Evolutionary conservation across 1,284 basidiomycete genomes (phyloP), one percentile per base, ranked within the genome.

Genomic region (Sphagnurus paluster): DNA sequence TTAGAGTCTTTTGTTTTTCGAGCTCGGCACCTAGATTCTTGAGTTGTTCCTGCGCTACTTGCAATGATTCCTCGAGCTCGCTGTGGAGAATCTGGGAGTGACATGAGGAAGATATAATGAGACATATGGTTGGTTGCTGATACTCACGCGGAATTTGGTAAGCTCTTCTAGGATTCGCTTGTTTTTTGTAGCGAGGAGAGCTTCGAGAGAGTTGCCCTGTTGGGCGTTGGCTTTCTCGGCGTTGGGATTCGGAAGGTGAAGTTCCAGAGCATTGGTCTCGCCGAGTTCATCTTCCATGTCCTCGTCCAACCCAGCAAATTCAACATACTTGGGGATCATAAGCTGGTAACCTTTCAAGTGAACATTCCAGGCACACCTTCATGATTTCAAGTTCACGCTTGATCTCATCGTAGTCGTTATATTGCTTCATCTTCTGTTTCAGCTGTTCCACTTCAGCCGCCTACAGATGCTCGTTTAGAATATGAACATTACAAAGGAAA

Each of bases 341-440:
- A 26, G 35, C 1, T 48, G 17, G 42, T n/a, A 16, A 23, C 17
- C 29, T 28, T 26, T 3, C n/a, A n/a, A n/a, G n/a, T n/a, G n/a
- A n/a, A n/a, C n/a, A 3, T 8, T 37, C 32, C 37, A 40, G 2
- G 56, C 73, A 19, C 43, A 91, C 93, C 82, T 98, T 97, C 90
- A 98, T 91, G 56, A 97, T 96, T 60, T 94, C 93, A 17, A 97
- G 77, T 64, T 97, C 95, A 33, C 94, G 84, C 72, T 97, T 97
- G 62, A 97, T 84, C 69, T 97, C 94, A 59, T 98, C 94, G 58
- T 97, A 98, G 64, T 97, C 92, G 3, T 67, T 67, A 56, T 87
- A 90, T 55, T 82, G 81, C 60, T 81, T 83, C 33, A 96, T 69
- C 55, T 82, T 84, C 32, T 70, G 66, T 58, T 79, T 83, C 1